Conservation (phyloP, 202 grass and related monocot species). For the Schoenoplectus tabernaemontani region DNA sequence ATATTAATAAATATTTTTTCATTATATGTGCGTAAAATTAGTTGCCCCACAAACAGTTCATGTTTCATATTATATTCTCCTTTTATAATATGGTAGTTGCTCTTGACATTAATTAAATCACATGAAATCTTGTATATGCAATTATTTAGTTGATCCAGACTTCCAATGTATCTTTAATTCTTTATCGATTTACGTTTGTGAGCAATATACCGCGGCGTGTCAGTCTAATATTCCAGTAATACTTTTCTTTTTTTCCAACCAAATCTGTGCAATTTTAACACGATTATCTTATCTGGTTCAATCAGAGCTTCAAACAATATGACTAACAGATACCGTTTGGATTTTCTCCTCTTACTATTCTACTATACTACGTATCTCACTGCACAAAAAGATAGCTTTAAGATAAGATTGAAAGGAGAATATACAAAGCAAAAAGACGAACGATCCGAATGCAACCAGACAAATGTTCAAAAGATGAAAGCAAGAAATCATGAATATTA, state of each 20-base stretch:
- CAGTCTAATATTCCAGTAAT: background rate
- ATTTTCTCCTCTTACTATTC: background rate
- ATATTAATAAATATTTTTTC: background rate
- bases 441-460: conserved; percentile 2
- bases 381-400: background rate
- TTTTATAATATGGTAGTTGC: background rate
- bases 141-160: background rate
- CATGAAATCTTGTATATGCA: background rate
- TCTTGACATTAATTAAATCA: background rate
- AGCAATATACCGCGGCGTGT: background rate
- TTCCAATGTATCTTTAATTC: background rate
- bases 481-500: conserved; percentile 3
- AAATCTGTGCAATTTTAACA: background rate
- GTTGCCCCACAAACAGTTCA: background rate
- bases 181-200: background rate
- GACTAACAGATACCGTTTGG: background rate
- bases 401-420: background rate
- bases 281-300: background rate
- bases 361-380: conserved; percentile 1
- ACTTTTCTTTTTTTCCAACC: background rate
- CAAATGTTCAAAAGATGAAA: conserved; percentile 14
- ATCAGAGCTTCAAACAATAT: background rate
- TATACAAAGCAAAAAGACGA: background rate
- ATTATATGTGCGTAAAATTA: background rate
- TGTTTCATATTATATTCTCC: background rate